Evolutionary conservation across 2,329 filamentous ascomycete genomes (phyloP).

Genomic region (Penicillium hordei): DNA sequence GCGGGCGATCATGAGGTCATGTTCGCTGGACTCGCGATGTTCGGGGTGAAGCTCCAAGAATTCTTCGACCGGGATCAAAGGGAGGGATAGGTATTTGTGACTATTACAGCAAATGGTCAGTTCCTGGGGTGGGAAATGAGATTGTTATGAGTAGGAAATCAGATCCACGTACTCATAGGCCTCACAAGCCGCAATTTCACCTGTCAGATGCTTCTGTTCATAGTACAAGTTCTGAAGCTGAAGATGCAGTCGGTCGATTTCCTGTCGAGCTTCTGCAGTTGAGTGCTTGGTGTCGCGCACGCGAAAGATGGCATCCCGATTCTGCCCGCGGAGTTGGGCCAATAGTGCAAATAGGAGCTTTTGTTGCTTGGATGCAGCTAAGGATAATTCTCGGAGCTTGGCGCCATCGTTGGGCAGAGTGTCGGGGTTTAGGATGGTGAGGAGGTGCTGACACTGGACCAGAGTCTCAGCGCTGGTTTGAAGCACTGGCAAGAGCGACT

Average conservation of each 20-base stretch:
- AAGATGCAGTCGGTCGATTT: conserved; percentile 87
- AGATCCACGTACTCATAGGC: conserved; percentile 73
- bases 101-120: conserved; percentile 14
- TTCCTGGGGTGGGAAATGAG: conserved; percentile 3
- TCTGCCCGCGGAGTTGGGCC: conserved; percentile 75
- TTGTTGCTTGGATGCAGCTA: conserved; percentile 70
- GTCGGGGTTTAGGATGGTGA: conserved; percentile 57
- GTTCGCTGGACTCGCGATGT: conserved; percentile 68
- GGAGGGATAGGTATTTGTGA: conserved; percentile 83
- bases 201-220: conserved; percentile 85
- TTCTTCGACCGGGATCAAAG: conserved; percentile 77
- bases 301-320: conserved; percentile 75
- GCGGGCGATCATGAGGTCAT: conserved; percentile 80
- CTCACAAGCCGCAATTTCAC: conserved; percentile 87
- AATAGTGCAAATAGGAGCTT: conserved; percentile 78
- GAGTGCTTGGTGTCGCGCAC: conserved; percentile 82
- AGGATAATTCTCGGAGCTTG: conserved; percentile 51
- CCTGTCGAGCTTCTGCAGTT: conserved; percentile 83
- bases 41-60: conserved; percentile 78
- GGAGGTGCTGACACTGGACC: conserved; percentile 63
- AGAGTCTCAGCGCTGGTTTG: conserved; percentile 71
- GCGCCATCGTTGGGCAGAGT: conserved; percentile 43
- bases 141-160: neutral
- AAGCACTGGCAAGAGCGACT: conserved; percentile 66
- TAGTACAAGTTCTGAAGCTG: conserved; percentile 96